phyloP scores from a whole-genome alignment of 306 rosid species.

The Arachis stenosperma region DNA sequence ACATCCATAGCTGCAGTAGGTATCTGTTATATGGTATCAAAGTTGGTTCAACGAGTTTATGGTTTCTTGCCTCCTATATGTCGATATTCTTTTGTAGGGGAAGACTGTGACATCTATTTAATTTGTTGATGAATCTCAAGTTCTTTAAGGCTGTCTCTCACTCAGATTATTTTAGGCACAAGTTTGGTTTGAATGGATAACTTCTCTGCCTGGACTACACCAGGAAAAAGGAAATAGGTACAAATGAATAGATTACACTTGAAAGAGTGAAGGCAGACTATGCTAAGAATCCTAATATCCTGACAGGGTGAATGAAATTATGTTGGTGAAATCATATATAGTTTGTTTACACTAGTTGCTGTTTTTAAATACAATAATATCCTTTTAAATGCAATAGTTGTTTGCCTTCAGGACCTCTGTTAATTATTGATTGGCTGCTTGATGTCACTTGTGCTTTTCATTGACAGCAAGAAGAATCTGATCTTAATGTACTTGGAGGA shows the following conservation, averaged over 20 bases:
- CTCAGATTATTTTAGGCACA: constrained; percentile 8
- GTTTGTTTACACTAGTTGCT: neutral
- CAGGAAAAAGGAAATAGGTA: constrained; percentile 1
- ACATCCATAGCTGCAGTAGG: neutral
- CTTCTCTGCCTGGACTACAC: neutral
- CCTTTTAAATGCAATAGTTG: neutral
- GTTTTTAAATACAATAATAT: neutral
- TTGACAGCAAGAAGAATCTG: constrained; percentile 95
- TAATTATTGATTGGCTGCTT: constrained; percentile 18
- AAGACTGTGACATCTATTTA: neutral
- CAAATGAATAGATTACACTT: neutral
- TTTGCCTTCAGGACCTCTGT: neutral
- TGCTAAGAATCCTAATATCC: constrained; percentile 23
- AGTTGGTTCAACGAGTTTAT: constrained; percentile 7
- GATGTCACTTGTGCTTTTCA: constrained; percentile 37
- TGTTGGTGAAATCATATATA: neutral
- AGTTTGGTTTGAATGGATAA: neutral
- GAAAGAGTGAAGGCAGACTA: neutral
- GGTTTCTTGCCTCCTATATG: constrained; percentile 11
- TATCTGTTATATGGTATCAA: neutral
- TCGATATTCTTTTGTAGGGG: constrained; percentile 20
- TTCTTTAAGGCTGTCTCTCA: constrained; percentile 6
- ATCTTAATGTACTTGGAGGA: constrained; percentile 65
- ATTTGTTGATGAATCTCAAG: constrained; percentile 1
- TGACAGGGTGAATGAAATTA: constrained; percentile 1